phyloP scores from a whole-genome alignment of 1,284 basidiomycete species.

The Boletellus dicymbophilus region DNA sequence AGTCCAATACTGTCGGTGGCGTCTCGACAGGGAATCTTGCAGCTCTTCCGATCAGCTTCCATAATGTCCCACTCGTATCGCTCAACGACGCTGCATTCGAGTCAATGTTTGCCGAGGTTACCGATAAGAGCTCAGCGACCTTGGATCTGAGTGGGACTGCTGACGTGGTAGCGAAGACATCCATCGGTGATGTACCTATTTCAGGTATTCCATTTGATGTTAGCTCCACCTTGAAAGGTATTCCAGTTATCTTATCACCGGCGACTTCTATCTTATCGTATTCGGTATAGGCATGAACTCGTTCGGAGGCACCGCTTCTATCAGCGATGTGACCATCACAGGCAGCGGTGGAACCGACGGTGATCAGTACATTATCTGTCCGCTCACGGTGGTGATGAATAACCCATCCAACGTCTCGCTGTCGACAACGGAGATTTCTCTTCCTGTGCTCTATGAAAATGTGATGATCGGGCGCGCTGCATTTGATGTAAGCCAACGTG shows the following conservation, averaged over 20 bases:
- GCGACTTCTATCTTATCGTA: neutral
- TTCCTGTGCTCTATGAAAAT: constrained; percentile 62
- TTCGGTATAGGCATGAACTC: constrained; percentile 46
- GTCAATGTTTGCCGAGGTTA: constrained; percentile 59
- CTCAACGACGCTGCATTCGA: constrained; percentile 57
- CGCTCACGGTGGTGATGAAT: constrained; percentile 53
- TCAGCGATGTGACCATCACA: constrained; percentile 56
- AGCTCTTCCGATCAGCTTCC: constrained; percentile 57
- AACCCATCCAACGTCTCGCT: constrained; percentile 75
- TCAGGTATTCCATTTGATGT: constrained; percentile 66
- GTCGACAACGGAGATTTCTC: constrained; percentile 55
- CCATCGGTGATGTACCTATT: constrained; percentile 71
- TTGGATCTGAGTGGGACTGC: constrained; percentile 60
- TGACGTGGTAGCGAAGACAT: constrained; percentile 62
- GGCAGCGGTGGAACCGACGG: constrained; percentile 64
- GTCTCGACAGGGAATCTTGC: constrained; percentile 71
- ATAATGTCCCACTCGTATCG: constrained; percentile 56
- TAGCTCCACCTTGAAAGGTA: constrained; percentile 54
- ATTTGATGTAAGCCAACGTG: constrained; percentile 49
- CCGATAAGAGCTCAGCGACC: constrained; percentile 46
- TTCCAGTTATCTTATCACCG: neutral
- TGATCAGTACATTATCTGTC: constrained; percentile 54
- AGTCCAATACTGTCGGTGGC: constrained; percentile 52
- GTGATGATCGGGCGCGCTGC: constrained; percentile 56
- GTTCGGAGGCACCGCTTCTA: constrained; percentile 50